Evolutionary conservation across 2,329 filamentous ascomycete genomes (phyloP).

Genomic region (Botrytis pseudocinerea): DNA sequence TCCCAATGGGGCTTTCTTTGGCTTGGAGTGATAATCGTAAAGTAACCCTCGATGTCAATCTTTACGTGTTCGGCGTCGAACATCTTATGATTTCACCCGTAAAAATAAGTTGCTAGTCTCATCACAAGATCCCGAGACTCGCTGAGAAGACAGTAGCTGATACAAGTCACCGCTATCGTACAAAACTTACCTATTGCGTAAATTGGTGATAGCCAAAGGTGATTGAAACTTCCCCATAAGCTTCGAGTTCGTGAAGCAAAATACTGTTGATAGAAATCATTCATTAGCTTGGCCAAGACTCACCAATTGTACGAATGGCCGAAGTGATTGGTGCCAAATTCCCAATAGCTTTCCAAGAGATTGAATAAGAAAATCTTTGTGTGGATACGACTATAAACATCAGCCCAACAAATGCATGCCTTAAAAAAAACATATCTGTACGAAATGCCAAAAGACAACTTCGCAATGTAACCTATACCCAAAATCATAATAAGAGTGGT

Average conservation of each 20-base stretch:
- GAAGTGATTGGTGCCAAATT: not conserved
- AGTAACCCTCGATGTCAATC: not conserved
- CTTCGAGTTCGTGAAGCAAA: not conserved
- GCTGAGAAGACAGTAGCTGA: not conserved
- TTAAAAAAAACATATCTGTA: slow-evolving; percentile 1
- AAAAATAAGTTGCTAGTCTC: not conserved
- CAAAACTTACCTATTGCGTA: not conserved
- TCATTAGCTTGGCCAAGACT: not conserved
- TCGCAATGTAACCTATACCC: slow-evolving; percentile 17
- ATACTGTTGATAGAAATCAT: not conserved
- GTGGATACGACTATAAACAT: slow-evolving; percentile 24
- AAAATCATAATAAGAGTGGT: slow-evolving; percentile 18
- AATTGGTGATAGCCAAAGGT: no score
- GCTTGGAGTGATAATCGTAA: not conserved
- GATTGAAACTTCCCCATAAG: not conserved
- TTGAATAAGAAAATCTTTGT: slow-evolving; percentile 9
- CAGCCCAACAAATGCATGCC: slow-evolving; percentile 19
- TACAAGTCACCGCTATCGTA: slow-evolving; percentile 1
- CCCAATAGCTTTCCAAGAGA: not conserved
- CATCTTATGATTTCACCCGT: not conserved
- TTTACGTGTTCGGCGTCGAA: slow-evolving; percentile 1
- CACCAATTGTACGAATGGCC: not conserved
- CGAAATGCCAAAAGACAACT: not conserved
- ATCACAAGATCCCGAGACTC: not conserved
- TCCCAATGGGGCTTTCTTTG: not conserved